Evolutionary conservation across 768 basidiomycete species (phyloP).

Genomic region (Boletus subcaerulescens): DNA sequence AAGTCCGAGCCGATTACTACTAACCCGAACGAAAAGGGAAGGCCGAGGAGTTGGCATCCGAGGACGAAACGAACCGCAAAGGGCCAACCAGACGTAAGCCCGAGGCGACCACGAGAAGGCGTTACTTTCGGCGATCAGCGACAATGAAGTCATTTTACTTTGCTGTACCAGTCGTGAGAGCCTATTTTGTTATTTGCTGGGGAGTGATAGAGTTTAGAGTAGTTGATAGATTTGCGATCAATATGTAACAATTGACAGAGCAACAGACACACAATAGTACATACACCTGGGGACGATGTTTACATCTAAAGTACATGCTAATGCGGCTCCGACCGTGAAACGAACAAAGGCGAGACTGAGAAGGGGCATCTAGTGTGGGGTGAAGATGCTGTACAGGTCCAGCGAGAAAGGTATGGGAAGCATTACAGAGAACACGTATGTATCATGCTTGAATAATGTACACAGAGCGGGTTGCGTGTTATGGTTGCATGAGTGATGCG

Average conservation of each 20-base stretch:
- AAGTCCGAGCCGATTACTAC: constrained; percentile 91
- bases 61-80: constrained; percentile 76
- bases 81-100: constrained; percentile 82
- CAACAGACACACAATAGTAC: not conserved
- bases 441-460: constrained; percentile 14
- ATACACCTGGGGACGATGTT: not conserved
- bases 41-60: constrained; percentile 84
- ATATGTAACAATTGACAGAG: not conserved
- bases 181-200: too few relatives aligned
- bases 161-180: too few relatives aligned
- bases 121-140: constrained; percentile 71
- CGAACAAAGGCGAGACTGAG: not conserved
- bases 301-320: constrained; percentile 1
- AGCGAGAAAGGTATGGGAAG: not conserved
- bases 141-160: constrained; percentile 32
- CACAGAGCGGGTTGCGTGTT: constrained; percentile 1
- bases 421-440: constrained; percentile 8
- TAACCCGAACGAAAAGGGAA: constrained; percentile 89
- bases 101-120: constrained; percentile 80
- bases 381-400: too few relatives aligned
- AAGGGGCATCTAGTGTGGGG: not conserved
- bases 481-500: not conserved
- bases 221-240: not conserved
- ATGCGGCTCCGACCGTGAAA: not conserved
- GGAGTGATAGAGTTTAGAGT: not conserved